Evolutionary conservation across 805 yeast species (phyloP).

Genomic region (Wickerhamomyces alni): DNA sequence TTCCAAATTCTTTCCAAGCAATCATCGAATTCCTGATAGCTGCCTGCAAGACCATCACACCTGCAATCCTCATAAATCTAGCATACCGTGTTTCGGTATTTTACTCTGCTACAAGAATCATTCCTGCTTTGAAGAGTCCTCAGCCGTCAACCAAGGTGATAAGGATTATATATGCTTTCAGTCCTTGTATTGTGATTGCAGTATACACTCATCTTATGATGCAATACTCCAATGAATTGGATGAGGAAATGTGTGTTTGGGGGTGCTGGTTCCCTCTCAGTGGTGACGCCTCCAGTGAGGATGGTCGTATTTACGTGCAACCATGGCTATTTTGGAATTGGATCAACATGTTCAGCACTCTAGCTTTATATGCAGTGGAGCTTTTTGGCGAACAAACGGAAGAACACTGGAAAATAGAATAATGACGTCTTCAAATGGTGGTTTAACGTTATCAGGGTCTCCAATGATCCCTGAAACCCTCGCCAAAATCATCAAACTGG

Average conservation of each 20-base stretch:
- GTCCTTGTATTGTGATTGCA: slow-evolving; percentile 91
- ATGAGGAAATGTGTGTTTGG: slow-evolving; percentile 56
- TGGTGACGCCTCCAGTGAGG: not conserved
- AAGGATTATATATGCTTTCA: slow-evolving; percentile 71
- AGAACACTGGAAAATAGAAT: slow-evolving; percentile 21
- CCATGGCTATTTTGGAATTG: slow-evolving; percentile 98
- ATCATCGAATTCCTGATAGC: slow-evolving; percentile 38
- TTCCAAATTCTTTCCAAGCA: slow-evolving; percentile 23
- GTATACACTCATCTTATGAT: slow-evolving; percentile 92
- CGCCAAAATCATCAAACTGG: too few relatives aligned
- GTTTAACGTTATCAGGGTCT: too few relatives aligned
- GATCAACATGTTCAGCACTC: slow-evolving; percentile 80
- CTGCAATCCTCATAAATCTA: slow-evolving; percentile 75
- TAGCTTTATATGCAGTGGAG: slow-evolving; percentile 77
- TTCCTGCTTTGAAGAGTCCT: slow-evolving; percentile 60
- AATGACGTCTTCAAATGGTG: too few relatives aligned
- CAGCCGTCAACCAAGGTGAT: slow-evolving; percentile 27
- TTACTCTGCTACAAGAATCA: slow-evolving; percentile 88
- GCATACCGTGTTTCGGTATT: slow-evolving; percentile 84
- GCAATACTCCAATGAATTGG: slow-evolving; percentile 68
- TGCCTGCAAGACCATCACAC: slow-evolving; percentile 53
- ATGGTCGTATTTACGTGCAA: slow-evolving; percentile 33
- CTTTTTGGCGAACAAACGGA: slow-evolving; percentile 36
- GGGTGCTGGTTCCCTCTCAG: slow-evolving; percentile 37
- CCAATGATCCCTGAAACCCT: too few relatives aligned